Evolutionary conservation across 441 rosid genomes (phyloP), one percentile per base, ranked within the genome.

Genomic region (Gossypium laxum): DNA sequence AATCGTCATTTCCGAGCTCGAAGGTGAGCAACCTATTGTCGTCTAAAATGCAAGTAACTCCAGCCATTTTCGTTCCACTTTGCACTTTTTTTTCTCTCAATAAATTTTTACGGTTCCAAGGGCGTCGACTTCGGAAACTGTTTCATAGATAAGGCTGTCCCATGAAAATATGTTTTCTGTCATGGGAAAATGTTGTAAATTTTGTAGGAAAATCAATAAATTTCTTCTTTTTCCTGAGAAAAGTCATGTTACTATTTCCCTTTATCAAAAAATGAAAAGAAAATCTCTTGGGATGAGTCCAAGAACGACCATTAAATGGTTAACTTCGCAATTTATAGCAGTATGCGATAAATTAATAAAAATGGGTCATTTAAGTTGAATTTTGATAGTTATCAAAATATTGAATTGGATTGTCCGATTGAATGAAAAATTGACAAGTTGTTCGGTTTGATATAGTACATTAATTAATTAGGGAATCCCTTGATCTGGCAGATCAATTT

Each of bases 1-100:
- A 63, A 92, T 94, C 6, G 98, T 94, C 65, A 90, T 92, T 76
- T 92, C 99, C 2, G 99, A 94, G 84, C 90, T 90, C 17, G 96
- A 94, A 87, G 92, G 92, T 72, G 89, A 85, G 58, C 89, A 85
- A n/a, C 87, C 95, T 3, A 79, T 83, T 54, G 14, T 80, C 11
- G 1, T 71, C 41, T 71, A 67, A 81, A 45, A 17, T 59, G 18
- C 17, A 28, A 24, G 34, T 15, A 24, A 59, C 67, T 14, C 7
- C 15, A 4, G 62, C 28, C 56, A 22, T 21, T 41, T 54, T 70
- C 26, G 41, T 66, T 66, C 41, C n/a, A 12, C 41, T 38, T 56
- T 56, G 30, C 26, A n/a, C 30, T 21, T 8, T 17, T 52, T 7
- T 30, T 30, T 14, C 24, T 14, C 12, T 22, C 15, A 24, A 47